Percentiles rank a stretch among this genome's conserved stretches.
phyloP scores from a whole-genome alignment of 2,329 filamentous ascomycete species.

The Aspergillus sp. region DNA sequence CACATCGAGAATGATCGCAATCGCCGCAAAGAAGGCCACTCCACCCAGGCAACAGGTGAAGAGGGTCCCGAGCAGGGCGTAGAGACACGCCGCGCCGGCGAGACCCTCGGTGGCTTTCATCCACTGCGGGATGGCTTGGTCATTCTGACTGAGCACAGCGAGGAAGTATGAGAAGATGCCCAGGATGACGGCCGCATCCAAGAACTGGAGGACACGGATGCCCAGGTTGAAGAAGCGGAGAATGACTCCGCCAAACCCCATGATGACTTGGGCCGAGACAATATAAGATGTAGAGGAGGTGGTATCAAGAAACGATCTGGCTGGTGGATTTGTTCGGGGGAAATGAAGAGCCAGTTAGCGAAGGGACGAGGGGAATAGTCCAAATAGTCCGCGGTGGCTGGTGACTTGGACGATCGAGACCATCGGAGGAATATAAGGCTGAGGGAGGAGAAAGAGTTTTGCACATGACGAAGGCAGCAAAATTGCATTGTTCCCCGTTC shows the following conservation, averaged over 20 bases:
- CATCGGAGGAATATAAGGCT: slow-evolving; percentile 6
- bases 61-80: slow-evolving; percentile 69
- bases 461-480: slow-evolving; percentile 18
- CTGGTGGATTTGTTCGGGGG: background rate
- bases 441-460: slow-evolving; percentile 9
- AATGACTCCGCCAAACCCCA: slow-evolving; percentile 60
- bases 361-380: background rate
- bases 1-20: slow-evolving; percentile 74
- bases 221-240: slow-evolving; percentile 70
- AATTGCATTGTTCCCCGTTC: slow-evolving; percentile 17
- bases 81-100: slow-evolving; percentile 70
- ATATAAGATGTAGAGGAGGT: background rate
- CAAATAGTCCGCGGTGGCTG: background rate
- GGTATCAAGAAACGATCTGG: background rate
- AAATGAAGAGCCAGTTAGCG: background rate
- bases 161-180: slow-evolving; percentile 85
- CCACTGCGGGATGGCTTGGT: slow-evolving; percentile 62
- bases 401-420: background rate
- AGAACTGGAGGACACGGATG: slow-evolving; percentile 72
- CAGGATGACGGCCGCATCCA: slow-evolving; percentile 70
- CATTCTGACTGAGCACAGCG: slow-evolving; percentile 65
- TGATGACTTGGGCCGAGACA: slow-evolving; percentile 35
- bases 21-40: slow-evolving; percentile 66
- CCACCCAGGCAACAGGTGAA: slow-evolving; percentile 80
- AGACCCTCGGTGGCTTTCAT: slow-evolving; percentile 76